phyloP scores from a whole-genome alignment of 202 grass and related monocot genomes.

The Zoysia matrella region DNA sequence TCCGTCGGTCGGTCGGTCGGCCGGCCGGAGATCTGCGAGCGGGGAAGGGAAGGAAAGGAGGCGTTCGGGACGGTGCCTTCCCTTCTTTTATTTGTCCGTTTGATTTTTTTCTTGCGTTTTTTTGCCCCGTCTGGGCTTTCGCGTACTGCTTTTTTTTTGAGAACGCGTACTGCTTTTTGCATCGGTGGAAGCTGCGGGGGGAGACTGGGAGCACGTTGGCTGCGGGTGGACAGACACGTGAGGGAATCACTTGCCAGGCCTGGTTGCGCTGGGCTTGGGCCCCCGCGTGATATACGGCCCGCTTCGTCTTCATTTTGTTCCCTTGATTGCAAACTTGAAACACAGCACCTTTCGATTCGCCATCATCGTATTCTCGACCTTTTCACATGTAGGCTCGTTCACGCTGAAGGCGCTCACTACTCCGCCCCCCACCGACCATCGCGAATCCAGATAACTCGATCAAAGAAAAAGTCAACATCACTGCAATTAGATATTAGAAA shows the following conservation, averaged over 20 bases:
- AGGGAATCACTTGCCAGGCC: background rate
- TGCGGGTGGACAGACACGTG: background rate
- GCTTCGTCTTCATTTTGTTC: background rate
- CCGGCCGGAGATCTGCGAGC: constrained; percentile 45
- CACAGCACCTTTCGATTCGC: too few species aligned
- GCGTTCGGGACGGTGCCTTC: background rate
- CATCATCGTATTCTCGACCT: too few species aligned
- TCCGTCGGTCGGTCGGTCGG: too few species aligned
- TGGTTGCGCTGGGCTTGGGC: background rate
- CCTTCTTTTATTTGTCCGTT: constrained; percentile 34
- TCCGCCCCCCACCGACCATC: too few species aligned
- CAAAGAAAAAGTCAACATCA: too few species aligned
- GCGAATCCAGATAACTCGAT: too few species aligned
- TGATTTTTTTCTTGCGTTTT: constrained; percentile 16
- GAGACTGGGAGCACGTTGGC: constrained; percentile 29
- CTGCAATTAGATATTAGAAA: too few species aligned
- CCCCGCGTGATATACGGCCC: background rate
- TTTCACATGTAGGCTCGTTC: too few species aligned
- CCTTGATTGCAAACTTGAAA: too few species aligned
- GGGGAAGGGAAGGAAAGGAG: constrained; percentile 27
- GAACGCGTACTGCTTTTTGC: constrained; percentile 10
- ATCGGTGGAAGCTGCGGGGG: constrained; percentile 20
- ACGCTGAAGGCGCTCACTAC: too few species aligned
- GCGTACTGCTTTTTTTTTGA: too few species aligned
- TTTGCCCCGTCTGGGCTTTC: background rate